A percentile compares a stretch with the other conserved stretches of the same genome.
phyloP scores from a whole-genome alignment of 1,284 basidiomycete genomes.

The Heterobasidion parviporum region DNA sequence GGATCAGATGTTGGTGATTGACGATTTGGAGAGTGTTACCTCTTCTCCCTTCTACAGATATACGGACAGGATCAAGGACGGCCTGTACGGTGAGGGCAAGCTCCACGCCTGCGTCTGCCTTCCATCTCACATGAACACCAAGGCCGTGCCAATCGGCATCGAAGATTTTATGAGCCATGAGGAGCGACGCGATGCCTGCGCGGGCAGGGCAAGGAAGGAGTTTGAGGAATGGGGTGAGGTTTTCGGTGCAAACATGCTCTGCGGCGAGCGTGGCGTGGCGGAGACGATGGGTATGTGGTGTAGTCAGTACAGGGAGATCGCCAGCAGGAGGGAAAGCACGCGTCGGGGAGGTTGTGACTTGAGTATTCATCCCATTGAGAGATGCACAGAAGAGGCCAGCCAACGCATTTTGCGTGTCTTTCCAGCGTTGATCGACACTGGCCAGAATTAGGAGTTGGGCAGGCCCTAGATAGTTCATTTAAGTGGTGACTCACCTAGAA shows the following conservation, averaged over 20 bases:
- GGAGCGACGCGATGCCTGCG: slow-evolving; percentile 81
- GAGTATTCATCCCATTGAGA: slow-evolving; percentile 67
- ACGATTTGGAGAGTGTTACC: slow-evolving; percentile 28
- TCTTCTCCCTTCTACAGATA: slow-evolving; percentile 38
- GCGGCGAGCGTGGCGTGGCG: slow-evolving; percentile 75
- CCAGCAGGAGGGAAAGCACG: slow-evolving; percentile 55
- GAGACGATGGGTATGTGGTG: slow-evolving; percentile 36
- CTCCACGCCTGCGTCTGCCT: slow-evolving; percentile 44
- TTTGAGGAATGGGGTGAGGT: slow-evolving; percentile 92
- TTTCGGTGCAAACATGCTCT: slow-evolving; percentile 92
- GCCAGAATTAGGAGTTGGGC: background rate
- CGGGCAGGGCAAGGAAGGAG: slow-evolving; percentile 87
- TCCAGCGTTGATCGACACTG: slow-evolving; percentile 76
- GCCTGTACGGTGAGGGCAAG: slow-evolving; percentile 75
- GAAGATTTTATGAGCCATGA: slow-evolving; percentile 84
- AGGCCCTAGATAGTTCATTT: background rate
- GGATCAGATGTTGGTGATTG: background rate
- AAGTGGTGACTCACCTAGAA: slow-evolving; percentile 34
- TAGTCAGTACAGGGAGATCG: slow-evolving; percentile 41
- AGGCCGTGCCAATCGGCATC: slow-evolving; percentile 87
- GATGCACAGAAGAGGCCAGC: slow-evolving; percentile 94
- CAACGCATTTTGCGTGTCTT: slow-evolving; percentile 78
- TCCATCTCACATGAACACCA: slow-evolving; percentile 67
- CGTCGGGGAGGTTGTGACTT: slow-evolving; percentile 59
- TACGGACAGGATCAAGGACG: slow-evolving; percentile 73